A percentile compares a stretch with the other conserved stretches of the same genome.
These are phyloP conservation scores for Nothopassalora personata DNA, from an alignment of 2,329 filamentous ascomycete species.

Conservation along the genomic window DNA sequence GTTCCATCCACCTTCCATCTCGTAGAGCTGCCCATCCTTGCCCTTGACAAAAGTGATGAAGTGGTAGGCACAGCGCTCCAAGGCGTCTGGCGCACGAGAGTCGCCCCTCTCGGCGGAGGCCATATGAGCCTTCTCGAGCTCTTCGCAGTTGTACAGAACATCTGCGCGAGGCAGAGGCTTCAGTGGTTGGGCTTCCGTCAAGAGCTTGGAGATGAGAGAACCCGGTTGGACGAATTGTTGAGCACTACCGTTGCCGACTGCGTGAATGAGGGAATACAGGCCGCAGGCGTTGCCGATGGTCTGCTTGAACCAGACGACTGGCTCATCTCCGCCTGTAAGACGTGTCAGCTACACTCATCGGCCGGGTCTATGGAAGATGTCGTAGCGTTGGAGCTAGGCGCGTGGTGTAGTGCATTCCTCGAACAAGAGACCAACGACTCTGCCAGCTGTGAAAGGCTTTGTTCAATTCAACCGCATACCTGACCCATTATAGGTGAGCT, in stretches of 20 bases:
- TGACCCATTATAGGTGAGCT: too few relatives aligned
- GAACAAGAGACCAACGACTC: too few relatives aligned
- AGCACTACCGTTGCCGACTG: conserved; percentile 47
- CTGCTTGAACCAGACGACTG: conserved; percentile 55
- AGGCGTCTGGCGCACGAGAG: conserved; percentile 30
- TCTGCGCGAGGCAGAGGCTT: conserved; percentile 43
- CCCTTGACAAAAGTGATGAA: conserved; percentile 47
- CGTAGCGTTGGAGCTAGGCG: background rate
- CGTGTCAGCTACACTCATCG: too few relatives aligned
- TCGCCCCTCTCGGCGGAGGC: conserved; percentile 41
- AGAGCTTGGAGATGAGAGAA: conserved; percentile 43
- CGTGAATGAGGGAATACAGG: conserved; percentile 53
- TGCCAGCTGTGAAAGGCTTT: too few relatives aligned
- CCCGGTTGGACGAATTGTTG: conserved; percentile 39
- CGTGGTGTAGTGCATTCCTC: background rate
- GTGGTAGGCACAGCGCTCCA: conserved; percentile 36
- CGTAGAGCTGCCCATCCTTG: conserved; percentile 43
- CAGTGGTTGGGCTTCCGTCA: conserved; percentile 42
- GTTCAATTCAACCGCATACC: too few relatives aligned
- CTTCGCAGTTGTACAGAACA: conserved; percentile 47
- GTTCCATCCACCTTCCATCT: conserved; percentile 42
- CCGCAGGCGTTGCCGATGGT: conserved; percentile 56
- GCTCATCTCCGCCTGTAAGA: conserved; percentile 41
- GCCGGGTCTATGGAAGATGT: too few relatives aligned
- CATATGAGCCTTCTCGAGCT: conserved; percentile 41